These are phyloP conservation scores for Fusarium tjaetaba DNA, from an alignment of 2,329 filamentous ascomycete species.

Conservation along the genomic window DNA sequence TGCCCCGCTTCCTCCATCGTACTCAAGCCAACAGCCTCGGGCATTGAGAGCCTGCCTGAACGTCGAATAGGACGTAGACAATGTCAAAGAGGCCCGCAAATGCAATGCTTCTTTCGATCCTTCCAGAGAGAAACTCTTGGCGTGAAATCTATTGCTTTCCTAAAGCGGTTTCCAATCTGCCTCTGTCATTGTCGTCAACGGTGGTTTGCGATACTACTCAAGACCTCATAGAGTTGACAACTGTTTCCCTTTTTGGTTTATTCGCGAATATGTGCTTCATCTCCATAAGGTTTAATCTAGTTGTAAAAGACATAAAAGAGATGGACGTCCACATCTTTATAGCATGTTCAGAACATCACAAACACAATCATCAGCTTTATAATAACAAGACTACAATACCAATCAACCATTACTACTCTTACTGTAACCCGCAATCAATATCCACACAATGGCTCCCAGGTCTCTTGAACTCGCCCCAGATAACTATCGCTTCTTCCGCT, in stretches of 20 bases:
- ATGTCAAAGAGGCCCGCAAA: background rate
- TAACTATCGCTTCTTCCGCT: conserved; percentile 38
- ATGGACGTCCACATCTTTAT: background rate
- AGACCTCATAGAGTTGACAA: background rate
- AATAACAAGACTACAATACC: background rate
- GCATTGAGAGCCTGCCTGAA: background rate
- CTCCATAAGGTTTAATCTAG: fast-evolving
- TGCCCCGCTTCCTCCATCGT: background rate
- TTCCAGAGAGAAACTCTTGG: background rate
- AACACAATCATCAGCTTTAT: background rate
- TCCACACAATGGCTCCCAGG: conserved; percentile 36
- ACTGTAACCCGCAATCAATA: background rate
- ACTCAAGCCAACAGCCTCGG: background rate
- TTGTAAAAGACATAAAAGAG: conserved; percentile 15
- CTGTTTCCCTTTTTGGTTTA: conserved; percentile 30
- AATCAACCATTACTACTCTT: background rate
- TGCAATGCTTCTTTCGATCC: background rate
- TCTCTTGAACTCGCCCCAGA: conserved; percentile 31
- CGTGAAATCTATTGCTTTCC: background rate
- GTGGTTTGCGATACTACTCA: too few species aligned
- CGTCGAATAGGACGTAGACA: background rate
- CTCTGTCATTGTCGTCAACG: background rate
- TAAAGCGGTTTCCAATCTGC: background rate
- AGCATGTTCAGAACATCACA: background rate
- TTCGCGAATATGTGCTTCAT: background rate